Evolutionary conservation across 495 filamentous ascomycete genomes (phyloP).

Genomic region (Trichoderma erinaceum): DNA sequence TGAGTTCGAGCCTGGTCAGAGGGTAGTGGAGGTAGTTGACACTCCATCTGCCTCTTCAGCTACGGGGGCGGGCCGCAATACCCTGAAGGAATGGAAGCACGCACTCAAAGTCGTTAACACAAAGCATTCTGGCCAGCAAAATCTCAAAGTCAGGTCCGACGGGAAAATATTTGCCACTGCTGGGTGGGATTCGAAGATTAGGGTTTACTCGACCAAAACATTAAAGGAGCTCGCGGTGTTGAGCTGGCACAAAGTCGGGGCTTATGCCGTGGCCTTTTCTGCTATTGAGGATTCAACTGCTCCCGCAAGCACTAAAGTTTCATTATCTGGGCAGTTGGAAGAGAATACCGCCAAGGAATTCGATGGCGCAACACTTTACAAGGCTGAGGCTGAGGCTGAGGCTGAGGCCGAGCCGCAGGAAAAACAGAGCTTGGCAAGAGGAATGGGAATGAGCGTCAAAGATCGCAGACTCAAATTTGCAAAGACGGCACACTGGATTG

Average conservation of each 20-base stretch:
- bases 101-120: slow-evolving; percentile 50
- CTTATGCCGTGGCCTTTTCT: slow-evolving; percentile 80
- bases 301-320: background rate
- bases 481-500: slow-evolving; percentile 77
- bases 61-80: slow-evolving; percentile 8
- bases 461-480: slow-evolving; percentile 59
- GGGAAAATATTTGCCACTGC: slow-evolving; percentile 82
- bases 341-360: background rate
- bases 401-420: background rate
- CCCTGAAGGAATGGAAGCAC: slow-evolving; percentile 14
- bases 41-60: slow-evolving; percentile 18
- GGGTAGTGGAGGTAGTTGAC: slow-evolving; percentile 1
- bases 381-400: too few species aligned
- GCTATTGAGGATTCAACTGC: slow-evolving; percentile 28
- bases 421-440: background rate
- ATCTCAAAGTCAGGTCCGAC: slow-evolving; percentile 69
- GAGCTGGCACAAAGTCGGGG: slow-evolving; percentile 91
- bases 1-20: background rate
- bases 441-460: slow-evolving; percentile 41
- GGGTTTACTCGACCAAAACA: slow-evolving; percentile 75
- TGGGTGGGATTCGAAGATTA: slow-evolving; percentile 78
- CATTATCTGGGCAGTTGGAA: background rate
- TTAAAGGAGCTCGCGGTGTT: slow-evolving; percentile 88
- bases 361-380: background rate
- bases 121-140: slow-evolving; percentile 86